These are phyloP conservation scores for Acacia acuminata DNA, from an alignment of 306 rosid genomes.

Conservation along the genomic window DNA sequence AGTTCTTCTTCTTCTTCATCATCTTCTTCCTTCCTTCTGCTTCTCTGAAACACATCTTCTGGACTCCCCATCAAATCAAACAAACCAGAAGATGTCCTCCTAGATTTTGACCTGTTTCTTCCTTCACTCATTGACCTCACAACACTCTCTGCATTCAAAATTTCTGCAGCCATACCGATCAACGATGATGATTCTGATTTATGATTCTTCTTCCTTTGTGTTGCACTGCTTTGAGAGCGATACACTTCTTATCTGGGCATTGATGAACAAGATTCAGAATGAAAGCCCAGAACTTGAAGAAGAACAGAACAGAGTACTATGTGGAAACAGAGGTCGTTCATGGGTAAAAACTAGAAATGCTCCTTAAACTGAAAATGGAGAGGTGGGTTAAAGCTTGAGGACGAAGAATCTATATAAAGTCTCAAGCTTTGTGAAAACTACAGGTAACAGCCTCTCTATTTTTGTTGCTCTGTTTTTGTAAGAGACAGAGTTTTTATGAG, in stretches of 20 bases:
- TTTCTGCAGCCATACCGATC: constrained; percentile 18
- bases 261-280: not conserved
- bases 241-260: not conserved
- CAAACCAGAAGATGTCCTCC: constrained; percentile 34
- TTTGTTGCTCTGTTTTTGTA: no score
- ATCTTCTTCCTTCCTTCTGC: constrained; percentile 40
- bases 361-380: not conserved
- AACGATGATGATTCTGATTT: not conserved
- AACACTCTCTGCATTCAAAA: constrained; percentile 26
- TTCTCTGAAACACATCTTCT: constrained; percentile 41
- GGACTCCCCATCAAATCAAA: constrained; percentile 4
- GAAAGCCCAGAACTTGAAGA: not conserved
- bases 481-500: not conserved
- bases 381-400: not conserved
- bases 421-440: not conserved
- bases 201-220: not conserved
- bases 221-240: no score
- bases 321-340: not conserved
- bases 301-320: not conserved
- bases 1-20: constrained; percentile 76
- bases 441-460: no score
- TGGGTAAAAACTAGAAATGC: not conserved
- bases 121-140: constrained; percentile 40
- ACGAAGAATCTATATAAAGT: not conserved
- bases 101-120: constrained; percentile 42